phyloP scores from a whole-genome alignment of 768 basidiomycete species.

The Mycena rebaudengoi region DNA sequence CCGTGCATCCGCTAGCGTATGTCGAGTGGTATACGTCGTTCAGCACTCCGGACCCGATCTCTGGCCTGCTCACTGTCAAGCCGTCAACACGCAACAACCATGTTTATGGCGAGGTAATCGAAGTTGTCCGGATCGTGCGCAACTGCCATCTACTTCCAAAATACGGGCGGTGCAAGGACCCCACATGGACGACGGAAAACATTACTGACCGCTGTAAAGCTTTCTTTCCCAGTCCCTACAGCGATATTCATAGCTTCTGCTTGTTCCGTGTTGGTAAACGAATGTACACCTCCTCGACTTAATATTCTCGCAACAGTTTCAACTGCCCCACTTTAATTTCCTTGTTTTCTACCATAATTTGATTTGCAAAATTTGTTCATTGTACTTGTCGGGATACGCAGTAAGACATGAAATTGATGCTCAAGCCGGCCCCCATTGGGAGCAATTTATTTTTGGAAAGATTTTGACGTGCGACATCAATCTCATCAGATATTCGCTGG shows the following conservation, averaged over 20 bases:
- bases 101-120: conserved; percentile 3
- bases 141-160: conserved; percentile 16
- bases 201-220: neutral
- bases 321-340: too few relatives aligned
- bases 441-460: too few relatives aligned
- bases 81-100: conserved; percentile 8
- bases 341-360: too few relatives aligned
- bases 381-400: too few relatives aligned
- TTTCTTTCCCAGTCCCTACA: conserved; percentile 19
- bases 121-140: conserved; percentile 6
- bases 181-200: conserved; percentile 12
- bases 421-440: too few relatives aligned
- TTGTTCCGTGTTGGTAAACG: conserved; percentile 9
- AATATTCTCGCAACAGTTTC: too few relatives aligned
- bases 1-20: conserved; percentile 27
- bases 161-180: conserved; percentile 7
- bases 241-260: conserved; percentile 23
- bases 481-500: too few relatives aligned
- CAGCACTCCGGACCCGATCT: conserved; percentile 5
- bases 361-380: too few relatives aligned
- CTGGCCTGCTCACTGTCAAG: neutral
- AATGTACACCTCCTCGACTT: neutral
- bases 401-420: too few relatives aligned
- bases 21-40: conserved; percentile 14
- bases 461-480: too few relatives aligned